Evolutionary conservation across 176 grass and related monocot species (phyloP).

Genomic region (Sorghum bicolor): DNA sequence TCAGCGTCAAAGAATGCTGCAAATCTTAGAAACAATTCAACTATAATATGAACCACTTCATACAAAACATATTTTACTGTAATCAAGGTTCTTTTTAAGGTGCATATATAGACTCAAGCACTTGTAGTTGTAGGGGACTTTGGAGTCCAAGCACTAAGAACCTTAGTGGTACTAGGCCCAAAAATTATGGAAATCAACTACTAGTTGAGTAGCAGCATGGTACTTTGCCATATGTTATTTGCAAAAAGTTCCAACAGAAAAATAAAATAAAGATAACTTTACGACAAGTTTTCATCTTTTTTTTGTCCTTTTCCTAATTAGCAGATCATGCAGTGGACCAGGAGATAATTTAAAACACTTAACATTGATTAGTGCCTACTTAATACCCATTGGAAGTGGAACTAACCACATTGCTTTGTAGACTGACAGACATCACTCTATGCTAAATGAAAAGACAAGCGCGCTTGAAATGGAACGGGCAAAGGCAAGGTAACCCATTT

Average conservation of each 20-base stretch:
- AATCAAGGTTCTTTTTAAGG: constrained; percentile 6
- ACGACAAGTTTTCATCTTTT: neutral
- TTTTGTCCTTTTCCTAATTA: neutral
- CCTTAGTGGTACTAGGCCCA: neutral
- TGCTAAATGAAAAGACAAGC: neutral
- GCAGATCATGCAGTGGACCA: neutral
- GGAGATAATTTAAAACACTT: neutral
- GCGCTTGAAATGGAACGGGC: neutral
- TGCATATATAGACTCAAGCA: neutral
- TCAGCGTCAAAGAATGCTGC: neutral
- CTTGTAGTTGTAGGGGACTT: neutral
- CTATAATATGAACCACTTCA: neutral
- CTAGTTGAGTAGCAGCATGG: neutral
- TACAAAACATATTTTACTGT: neutral
- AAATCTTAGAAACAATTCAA: neutral
- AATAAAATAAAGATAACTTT: neutral
- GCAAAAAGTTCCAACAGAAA: neutral
- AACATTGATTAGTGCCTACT: neutral
- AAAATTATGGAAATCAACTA: neutral
- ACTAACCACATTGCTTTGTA: neutral
- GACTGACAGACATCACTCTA: neutral
- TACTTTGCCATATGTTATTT: neutral
- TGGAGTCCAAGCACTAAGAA: neutral
- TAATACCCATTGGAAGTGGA: neutral
- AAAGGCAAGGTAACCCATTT: neutral